Evolutionary conservation across 1,284 basidiomycete species (phyloP).

Genomic region (Cryptococcus sp.): DNA sequence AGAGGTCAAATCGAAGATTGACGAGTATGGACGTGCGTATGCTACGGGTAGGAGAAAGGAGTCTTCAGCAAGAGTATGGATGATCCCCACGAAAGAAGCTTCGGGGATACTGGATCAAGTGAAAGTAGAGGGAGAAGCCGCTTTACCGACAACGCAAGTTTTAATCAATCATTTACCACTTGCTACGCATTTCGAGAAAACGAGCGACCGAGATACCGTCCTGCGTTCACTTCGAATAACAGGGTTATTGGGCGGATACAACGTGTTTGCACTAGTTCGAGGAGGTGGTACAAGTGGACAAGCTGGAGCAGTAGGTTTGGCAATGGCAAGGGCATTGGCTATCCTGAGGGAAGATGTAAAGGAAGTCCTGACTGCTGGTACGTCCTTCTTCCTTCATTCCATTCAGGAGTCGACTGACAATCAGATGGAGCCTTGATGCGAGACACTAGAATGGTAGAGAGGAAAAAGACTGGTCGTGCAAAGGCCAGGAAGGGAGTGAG

Average conservation of each 20-base stretch:
- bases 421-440: constrained; percentile 80
- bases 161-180: constrained; percentile 81
- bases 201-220: constrained; percentile 71
- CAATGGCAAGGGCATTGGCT: constrained; percentile 73
- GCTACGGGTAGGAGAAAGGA: constrained; percentile 81
- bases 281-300: constrained; percentile 90
- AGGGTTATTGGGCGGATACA: constrained; percentile 84
- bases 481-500: constrained; percentile 88
- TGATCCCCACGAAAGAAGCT: constrained; percentile 63
- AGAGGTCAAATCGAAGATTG: constrained; percentile 53
- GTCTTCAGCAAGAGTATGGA: constrained; percentile 84
- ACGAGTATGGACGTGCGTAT: constrained; percentile 72
- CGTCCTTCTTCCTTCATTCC: constrained; percentile 11
- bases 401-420: not conserved
- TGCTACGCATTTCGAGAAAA: constrained; percentile 70
- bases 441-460: constrained; percentile 95
- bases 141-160: constrained; percentile 49
- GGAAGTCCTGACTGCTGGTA: constrained; percentile 68
- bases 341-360: constrained; percentile 65
- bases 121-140: not conserved
- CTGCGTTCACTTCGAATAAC: constrained; percentile 79
- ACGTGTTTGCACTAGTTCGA: constrained; percentile 79
- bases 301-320: constrained; percentile 81
- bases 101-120: not conserved
- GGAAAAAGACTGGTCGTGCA: constrained; percentile 88